Percentiles rank a stretch among this genome's conserved stretches.
Evolutionary conservation across 768 basidiomycete genomes (phyloP).

Genomic region (Suillus tomentosus): DNA sequence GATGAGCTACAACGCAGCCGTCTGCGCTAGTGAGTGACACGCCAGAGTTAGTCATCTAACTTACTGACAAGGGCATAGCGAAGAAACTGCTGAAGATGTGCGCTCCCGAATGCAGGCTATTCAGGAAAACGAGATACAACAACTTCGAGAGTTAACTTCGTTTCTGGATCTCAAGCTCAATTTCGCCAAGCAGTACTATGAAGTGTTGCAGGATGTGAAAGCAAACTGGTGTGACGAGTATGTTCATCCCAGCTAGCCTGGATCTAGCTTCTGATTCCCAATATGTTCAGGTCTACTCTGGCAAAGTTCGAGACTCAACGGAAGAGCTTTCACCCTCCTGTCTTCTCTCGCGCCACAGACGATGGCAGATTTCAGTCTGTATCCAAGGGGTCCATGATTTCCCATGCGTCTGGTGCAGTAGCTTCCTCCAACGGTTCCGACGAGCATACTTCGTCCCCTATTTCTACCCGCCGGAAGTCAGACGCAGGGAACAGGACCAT

Average conservation of each 20-base stretch:
- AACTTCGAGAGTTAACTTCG: conserved; percentile 67
- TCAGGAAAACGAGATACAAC: conserved; percentile 75
- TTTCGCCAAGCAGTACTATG: conserved; percentile 71
- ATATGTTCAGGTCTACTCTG: conserved; percentile 30
- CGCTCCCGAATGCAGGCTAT: conserved; percentile 78
- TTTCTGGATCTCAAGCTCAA: conserved; percentile 76
- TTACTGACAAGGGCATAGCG: conserved; percentile 45
- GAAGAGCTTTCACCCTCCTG: conserved; percentile 20
- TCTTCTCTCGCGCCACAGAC: conserved; percentile 19
- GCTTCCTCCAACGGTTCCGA: conserved; percentile 38
- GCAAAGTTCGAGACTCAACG: conserved; percentile 29
- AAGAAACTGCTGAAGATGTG: conserved; percentile 85
- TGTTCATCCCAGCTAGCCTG: conserved; percentile 23
- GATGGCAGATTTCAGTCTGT: conserved; percentile 35
- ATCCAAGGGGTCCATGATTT: conserved; percentile 34
- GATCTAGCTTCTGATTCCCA: conserved; percentile 11
- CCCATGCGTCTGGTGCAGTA: conserved; percentile 16
- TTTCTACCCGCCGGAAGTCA: conserved; percentile 41
- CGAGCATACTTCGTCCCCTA: conserved; percentile 29
- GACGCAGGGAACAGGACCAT: conserved; percentile 40
- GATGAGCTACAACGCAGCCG: conserved; percentile 76
- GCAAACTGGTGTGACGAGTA: conserved; percentile 69
- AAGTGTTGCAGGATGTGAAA: conserved; percentile 71
- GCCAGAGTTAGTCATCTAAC: background rate
- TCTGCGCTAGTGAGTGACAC: conserved; percentile 66